Evolutionary conservation across 192 early-diverging fungal species (phyloP), one percentile per base, ranked within the genome.

Genomic region (Entrophospora sp.): DNA sequence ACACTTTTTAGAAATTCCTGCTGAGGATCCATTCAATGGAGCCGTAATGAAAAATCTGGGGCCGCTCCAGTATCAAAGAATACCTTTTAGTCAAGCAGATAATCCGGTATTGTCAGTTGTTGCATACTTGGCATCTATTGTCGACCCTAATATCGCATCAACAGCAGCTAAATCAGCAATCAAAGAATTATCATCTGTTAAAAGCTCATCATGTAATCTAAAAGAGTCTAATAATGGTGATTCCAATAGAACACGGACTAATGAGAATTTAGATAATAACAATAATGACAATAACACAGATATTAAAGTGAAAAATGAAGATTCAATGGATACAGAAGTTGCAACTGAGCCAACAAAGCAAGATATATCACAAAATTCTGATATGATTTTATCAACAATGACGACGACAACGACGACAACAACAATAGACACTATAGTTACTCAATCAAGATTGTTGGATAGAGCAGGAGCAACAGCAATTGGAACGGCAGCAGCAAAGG

Each of bases 81-180:
- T 83, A 8, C 94, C 94, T 0, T 93, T 97, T 65, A 81, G 79
- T 35, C 80, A 87, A 37, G 81, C 84, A 0, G 90, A 92, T 51
- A 97, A 97, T 66, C 96, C 96, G 0, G 84, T 95, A 5, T 85
- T 99, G 87, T 89, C 87, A 16, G 79, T 96, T 4, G 86, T 94
- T 5, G 88, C 94, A 0, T 96, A 94, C 56, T 78, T 99, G 67
- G 88, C 92, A 0, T 81, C 86, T 7, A 83, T 91, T 30, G 92
- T 99, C 38, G 85, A 87, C 69, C 93, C 95, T 0, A 84, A 88
- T 18, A 88, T 96, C 0, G 96, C 92, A 0, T 78, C 83, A 1
- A 89, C 91, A 0, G 92, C 91, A 5, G 93, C 95, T 5, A 86
- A 93, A 71, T 85, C 89, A 1, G 92, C 95, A 1, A 62, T 95